Evolutionary conservation across 2,329 filamentous ascomycete genomes (phyloP).

Genomic region (Septoria petroselini): DNA sequence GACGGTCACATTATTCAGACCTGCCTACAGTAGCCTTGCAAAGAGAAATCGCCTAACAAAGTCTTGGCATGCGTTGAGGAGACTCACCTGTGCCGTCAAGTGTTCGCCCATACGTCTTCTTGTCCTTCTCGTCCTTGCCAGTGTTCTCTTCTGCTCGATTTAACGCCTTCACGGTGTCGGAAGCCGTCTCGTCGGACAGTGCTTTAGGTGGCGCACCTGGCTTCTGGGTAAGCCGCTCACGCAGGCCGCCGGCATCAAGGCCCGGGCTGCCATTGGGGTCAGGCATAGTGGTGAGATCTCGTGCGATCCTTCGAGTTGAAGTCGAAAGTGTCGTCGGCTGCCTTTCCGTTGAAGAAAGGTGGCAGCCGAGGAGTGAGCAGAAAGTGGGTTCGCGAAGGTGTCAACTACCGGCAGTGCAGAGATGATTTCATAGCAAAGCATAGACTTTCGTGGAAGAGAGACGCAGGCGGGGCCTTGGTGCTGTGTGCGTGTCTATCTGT

Average conservation of each 20-base stretch:
- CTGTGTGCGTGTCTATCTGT: neutral
- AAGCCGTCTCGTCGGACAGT: constrained; percentile 40
- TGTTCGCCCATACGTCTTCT: constrained; percentile 86
- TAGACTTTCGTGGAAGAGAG: constrained; percentile 9
- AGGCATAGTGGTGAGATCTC: constrained; percentile 22
- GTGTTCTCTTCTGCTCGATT: constrained; percentile 50
- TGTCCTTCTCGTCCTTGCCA: constrained; percentile 52
- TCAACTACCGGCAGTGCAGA: constrained; percentile 13
- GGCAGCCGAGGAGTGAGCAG: constrained; percentile 10
- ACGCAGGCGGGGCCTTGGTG: constrained; percentile 2
- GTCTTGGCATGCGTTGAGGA: constrained; percentile 16
- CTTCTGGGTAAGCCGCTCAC: constrained; percentile 45
- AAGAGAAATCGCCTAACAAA: constrained; percentile 11
- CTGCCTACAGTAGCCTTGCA: constrained; percentile 17
- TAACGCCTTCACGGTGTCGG: constrained; percentile 49
- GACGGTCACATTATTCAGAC: constrained; percentile 6
- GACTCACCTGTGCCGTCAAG: constrained; percentile 82
- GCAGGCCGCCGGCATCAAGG: constrained; percentile 41
- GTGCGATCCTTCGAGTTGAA: constrained; percentile 20
- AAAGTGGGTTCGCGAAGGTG: constrained; percentile 11
- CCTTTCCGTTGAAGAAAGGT: constrained; percentile 20
- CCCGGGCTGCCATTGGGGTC: constrained; percentile 22
- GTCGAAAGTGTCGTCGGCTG: constrained; percentile 19
- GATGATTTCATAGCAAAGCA: constrained; percentile 19
- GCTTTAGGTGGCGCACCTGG: constrained; percentile 35